phyloP scores from a whole-genome alignment of 371 early-diverging fungal genomes.

The Massospora cicadina region DNA sequence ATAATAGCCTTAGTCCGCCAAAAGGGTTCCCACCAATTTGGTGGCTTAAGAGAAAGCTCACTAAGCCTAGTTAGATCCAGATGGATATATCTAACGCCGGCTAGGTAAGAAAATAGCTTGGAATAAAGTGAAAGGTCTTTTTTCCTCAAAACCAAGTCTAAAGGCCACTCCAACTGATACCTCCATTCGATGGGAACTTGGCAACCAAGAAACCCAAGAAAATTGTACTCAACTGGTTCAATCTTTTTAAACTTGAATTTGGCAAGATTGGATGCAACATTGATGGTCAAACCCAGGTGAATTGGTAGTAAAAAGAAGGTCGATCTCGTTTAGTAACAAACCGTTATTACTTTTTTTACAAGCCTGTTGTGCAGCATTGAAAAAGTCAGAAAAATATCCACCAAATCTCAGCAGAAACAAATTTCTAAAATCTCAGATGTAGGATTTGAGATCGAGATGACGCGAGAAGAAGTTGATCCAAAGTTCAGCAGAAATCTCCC shows the following conservation, averaged over 20 bases:
- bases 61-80: neutral
- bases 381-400: neutral
- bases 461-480: neutral
- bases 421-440: neutral
- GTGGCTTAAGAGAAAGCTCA: neutral
- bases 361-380: neutral
- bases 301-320: neutral
- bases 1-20: neutral
- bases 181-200: neutral
- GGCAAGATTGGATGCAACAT: neutral
- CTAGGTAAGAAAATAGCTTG: neutral
- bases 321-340: neutral
- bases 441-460: neutral
- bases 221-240: neutral
- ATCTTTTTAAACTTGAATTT: neutral
- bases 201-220: neutral
- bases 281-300: neutral
- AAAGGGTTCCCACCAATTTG: neutral
- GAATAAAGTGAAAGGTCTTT: neutral
- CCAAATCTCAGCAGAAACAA: neutral
- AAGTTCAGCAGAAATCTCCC: neutral
- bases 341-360: neutral
- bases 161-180: neutral
- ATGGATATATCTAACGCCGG: neutral
- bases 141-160: neutral